Evolutionary conservation across 768 basidiomycete species (phyloP), one percentile per base, ranked within the genome.

Genomic region (Mycena galopus): DNA sequence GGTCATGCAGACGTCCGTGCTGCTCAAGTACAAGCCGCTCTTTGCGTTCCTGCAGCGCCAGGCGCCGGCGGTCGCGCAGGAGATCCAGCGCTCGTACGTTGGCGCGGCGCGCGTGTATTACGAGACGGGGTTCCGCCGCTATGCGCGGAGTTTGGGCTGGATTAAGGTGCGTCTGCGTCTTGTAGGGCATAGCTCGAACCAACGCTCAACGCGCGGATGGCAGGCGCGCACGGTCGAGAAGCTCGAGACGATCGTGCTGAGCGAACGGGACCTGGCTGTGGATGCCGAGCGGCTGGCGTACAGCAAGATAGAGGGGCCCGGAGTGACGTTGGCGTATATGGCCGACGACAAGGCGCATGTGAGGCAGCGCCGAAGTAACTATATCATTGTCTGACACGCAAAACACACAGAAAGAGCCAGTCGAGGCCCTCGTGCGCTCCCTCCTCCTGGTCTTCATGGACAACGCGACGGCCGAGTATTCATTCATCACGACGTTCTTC

Each of bases 51-150:
- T 99, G 42, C 91, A 93, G 73, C 91, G 95, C 3, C 94, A 96
- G 72, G 94, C 94, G 7, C 87, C 92, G 11, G 86, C 86, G 37
- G 93, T 96, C 33, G 96, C 98, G 4, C 88, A 88, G 56, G 97
- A 99, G 80, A 84, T 99, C 27, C 96, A 96, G 79, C 87, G 95
- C 62, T 92, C 94, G 3, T 99, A 99, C 80, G 84, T 93, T 32
- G 89, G 89, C 37, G 90, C 94, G 30, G 93, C 94, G 17, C 91
- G 96, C 47, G 88, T 94, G 25, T 99, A 98, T 80, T 98, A 96
- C 71, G 98, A 99, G 83, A 99, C 98, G 25, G 95, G 93, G 0
- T 97, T 98, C 80, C 86, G 98, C 72, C 85, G 98, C 51, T 99
- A 99, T 80, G 88, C 92, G 27, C 87, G 98, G 55, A 93, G 92